Base-by-base conservation (phyloP, 225 moss, liverwort and hornwort genomes). In the Antitrichia curtipendula region DNA sequence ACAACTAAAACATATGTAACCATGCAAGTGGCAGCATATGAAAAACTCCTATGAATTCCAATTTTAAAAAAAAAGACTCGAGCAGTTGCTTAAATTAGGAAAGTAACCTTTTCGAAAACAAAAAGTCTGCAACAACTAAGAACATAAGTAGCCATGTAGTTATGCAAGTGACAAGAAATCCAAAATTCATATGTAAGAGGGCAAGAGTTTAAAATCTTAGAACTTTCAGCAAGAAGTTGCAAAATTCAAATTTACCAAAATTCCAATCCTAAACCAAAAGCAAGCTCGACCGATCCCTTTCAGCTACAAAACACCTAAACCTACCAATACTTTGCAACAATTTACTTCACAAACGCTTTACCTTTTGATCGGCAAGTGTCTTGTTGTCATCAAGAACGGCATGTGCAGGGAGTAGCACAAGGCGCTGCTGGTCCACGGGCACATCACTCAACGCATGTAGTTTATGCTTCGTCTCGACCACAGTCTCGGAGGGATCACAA, bases 301-400 rank as follows among this genome's bases (percentile, higher is more conserved):
- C 64, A 82, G 78, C 81, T 56, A 84, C 47, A 40, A 49, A 88
- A 84, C 32, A 90, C 68, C 69, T 49, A 23, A 58, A 62, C 29
- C 78, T 38, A 27, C 29, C 38, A 38, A 57, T 21, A 34, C 43
- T 81, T 59, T 18, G 72, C 86, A 49, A 56, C 43, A 40, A 70
- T 45, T 47, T 8, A 50, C 64, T 83, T 32, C 56, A 69, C 43
- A 83, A 45, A 38, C 29, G 25, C 32, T 73, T 38, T 38, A 96
- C 98, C 97, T 98, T 98, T 73, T 98, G 97, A 92, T 98, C 97
- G 53, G 98, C 98, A 72, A 98, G 96, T 54, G 95, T 97, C 89
- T 87, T 96, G 90, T 87, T 87, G 88, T 98, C 98, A 41, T 98
- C 98, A 93, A 98, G 91, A 57, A 94, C 85, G 62, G 88, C 90